phyloP scores from a whole-genome alignment of 1,139 yeast genomes.

The Candida sanyaensis region DNA sequence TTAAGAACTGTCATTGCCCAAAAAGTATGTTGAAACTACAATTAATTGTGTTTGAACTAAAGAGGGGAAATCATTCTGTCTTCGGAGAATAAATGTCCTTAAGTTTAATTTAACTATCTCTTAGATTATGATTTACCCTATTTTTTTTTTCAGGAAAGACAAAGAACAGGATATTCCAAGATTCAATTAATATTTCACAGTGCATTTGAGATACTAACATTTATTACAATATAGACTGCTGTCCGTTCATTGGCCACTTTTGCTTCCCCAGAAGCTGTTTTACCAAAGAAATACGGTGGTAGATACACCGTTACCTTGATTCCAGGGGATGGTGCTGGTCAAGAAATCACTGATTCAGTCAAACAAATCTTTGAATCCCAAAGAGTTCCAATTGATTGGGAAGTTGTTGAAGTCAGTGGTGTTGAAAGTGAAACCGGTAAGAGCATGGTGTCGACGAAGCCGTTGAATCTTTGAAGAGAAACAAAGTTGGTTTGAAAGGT shows the following conservation, averaged over 20 bases:
- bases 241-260: constrained; percentile 52
- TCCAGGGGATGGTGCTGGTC: constrained; percentile 98
- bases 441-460: constrained; percentile 70
- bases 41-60: background rate
- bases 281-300: constrained; percentile 94
- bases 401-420: constrained; percentile 87
- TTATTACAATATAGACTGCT: constrained; percentile 23
- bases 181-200: background rate
- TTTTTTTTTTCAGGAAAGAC: too few relatives aligned
- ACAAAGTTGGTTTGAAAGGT: constrained; percentile 96
- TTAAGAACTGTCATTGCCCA: constrained; percentile 28
- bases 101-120: background rate
- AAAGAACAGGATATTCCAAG: too few relatives aligned
- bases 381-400: constrained; percentile 93
- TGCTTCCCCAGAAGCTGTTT: constrained; percentile 58
- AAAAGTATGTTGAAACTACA: constrained; percentile 23
- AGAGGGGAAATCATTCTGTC: background rate
- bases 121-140: background rate
- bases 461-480: constrained; percentile 88
- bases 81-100: constrained; percentile 2
- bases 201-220: background rate
- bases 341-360: constrained; percentile 93
- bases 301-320: constrained; percentile 89
- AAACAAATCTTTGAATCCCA: constrained; percentile 83
- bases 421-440: constrained; percentile 61